A percentile compares a stretch with the other conserved stretches of the same genome.
Evolutionary conservation across 2,329 filamentous ascomycete species (phyloP).

Genomic region (Colletotrichum siamense): DNA sequence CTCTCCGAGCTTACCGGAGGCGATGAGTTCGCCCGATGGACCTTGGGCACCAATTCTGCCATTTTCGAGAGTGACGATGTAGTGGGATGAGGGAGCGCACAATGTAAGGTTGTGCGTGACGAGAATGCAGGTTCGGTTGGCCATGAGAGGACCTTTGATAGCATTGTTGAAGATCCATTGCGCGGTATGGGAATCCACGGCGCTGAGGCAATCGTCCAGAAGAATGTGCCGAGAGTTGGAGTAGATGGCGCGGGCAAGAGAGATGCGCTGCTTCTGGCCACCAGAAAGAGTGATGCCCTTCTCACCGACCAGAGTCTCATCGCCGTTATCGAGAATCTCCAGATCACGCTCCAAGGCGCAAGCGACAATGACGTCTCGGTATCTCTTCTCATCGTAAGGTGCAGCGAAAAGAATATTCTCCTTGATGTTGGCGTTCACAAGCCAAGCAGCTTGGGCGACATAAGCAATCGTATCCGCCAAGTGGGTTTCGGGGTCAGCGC

Average conservation of each 20-base stretch:
- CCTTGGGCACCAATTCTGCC: constrained; percentile 81
- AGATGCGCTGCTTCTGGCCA: constrained; percentile 97
- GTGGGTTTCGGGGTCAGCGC: constrained; percentile 80
- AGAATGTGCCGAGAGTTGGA: constrained; percentile 90
- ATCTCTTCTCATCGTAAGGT: constrained; percentile 79
- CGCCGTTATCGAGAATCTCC: constrained; percentile 89
- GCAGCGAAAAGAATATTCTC: constrained; percentile 95
- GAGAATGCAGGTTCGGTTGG: constrained; percentile 86
- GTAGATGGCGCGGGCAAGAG: constrained; percentile 95
- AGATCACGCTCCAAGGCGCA: constrained; percentile 92
- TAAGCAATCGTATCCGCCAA: constrained; percentile 94
- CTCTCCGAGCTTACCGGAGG: constrained; percentile 87
- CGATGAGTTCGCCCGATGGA: constrained; percentile 77
- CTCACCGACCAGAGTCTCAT: constrained; percentile 93
- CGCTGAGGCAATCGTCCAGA: constrained; percentile 93
- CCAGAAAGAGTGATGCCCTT: constrained; percentile 97
- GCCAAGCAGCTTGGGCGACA: constrained; percentile 95
- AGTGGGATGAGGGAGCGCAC: constrained; percentile 80
- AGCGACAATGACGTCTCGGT: constrained; percentile 86
- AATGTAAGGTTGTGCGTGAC: constrained; percentile 96
- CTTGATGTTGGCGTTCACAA: constrained; percentile 93
- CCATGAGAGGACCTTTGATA: constrained; percentile 88
- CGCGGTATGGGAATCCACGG: constrained; percentile 95
- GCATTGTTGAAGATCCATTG: constrained; percentile 98
- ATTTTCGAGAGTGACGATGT: constrained; percentile 86